These are phyloP conservation scores for Trametopsis cervina DNA, from an alignment of 768 basidiomycete species.

Conservation along the genomic window DNA sequence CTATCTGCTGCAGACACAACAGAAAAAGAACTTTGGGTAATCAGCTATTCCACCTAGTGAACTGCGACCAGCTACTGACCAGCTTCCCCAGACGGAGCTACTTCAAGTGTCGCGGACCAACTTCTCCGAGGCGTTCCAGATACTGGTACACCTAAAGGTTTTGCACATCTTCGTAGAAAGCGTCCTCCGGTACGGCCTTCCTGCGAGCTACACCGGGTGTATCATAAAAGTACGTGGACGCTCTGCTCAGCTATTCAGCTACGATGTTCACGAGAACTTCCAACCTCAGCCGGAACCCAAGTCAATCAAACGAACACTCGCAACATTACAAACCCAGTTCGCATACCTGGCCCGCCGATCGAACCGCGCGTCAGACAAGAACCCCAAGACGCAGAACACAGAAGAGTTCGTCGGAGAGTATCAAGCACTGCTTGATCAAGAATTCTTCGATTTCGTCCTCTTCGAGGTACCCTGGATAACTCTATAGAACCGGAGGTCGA, in stretches of 20 bases:
- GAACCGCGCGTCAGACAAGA: slow-evolving; percentile 25
- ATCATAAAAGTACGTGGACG: slow-evolving; percentile 58
- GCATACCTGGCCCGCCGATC: slow-evolving; percentile 69
- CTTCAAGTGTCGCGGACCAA: slow-evolving; percentile 87
- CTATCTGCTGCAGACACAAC: slow-evolving; percentile 72
- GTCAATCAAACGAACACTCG: slow-evolving; percentile 70
- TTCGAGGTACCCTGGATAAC: slow-evolving; percentile 92
- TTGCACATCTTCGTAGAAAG: slow-evolving; percentile 91
- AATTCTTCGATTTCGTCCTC: slow-evolving; percentile 91
- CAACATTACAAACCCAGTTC: slow-evolving; percentile 69
- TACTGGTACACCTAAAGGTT: slow-evolving; percentile 90
- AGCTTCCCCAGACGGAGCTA: slow-evolving; percentile 70
- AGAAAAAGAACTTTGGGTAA: slow-evolving; percentile 96
- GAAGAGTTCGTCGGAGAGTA: slow-evolving; percentile 88
- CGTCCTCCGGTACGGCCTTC: slow-evolving; percentile 91
- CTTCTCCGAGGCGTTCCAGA: slow-evolving; percentile 94
- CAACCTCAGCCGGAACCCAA: slow-evolving; percentile 75
- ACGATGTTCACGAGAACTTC: background rate
- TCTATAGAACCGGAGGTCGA: slow-evolving; percentile 36
- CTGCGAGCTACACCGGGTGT: slow-evolving; percentile 82
- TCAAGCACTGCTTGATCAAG: slow-evolving; percentile 88
- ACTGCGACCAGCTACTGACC: background rate
- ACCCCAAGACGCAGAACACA: slow-evolving; percentile 39
- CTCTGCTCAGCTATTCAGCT: background rate
- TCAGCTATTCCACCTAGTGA: slow-evolving; percentile 18